These are phyloP conservation scores for Alternaria sp. DNA, from an alignment of 2,329 filamentous ascomycete genomes.

Conservation along the genomic window DNA sequence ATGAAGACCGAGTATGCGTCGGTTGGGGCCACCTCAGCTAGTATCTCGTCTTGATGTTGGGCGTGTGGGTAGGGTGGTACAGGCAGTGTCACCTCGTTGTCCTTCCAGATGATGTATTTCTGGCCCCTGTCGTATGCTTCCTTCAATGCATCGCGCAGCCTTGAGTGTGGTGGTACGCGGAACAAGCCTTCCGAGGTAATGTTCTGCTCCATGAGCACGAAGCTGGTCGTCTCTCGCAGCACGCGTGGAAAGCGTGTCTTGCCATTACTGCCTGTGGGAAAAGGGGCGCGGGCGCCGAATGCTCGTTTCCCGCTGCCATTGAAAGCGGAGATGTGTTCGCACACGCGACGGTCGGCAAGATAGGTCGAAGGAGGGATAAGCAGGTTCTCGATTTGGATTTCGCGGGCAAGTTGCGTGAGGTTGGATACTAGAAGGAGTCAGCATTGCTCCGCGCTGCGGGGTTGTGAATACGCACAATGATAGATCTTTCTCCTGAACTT, in stretches of 20 bases:
- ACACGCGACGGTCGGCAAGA: constrained; percentile 60
- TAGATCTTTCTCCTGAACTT: constrained; percentile 65
- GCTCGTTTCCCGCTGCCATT: constrained; percentile 56
- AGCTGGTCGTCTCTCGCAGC: constrained; percentile 60
- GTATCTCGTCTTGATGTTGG: constrained; percentile 49
- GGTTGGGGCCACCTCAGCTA: constrained; percentile 55
- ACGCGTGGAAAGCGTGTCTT: constrained; percentile 59
- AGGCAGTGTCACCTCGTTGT: constrained; percentile 46
- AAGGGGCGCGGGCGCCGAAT: constrained; percentile 56
- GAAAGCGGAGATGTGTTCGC: constrained; percentile 55
- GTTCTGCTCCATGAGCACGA: constrained; percentile 57
- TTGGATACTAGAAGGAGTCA: constrained; percentile 52
- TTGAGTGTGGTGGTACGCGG: constrained; percentile 59
- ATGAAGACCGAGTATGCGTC: constrained; percentile 62
- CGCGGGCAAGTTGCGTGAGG: constrained; percentile 56
- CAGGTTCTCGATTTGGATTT: constrained; percentile 60
- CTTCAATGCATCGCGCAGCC: constrained; percentile 57
- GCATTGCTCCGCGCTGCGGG: neutral
- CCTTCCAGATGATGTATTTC: constrained; percentile 61
- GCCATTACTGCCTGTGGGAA: constrained; percentile 55
- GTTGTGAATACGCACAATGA: constrained; percentile 52
- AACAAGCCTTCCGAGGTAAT: constrained; percentile 61
- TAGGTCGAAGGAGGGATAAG: constrained; percentile 62
- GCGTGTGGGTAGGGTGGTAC: constrained; percentile 41
- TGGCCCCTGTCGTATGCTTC: constrained; percentile 64